Evolutionary conservation across 371 early-diverging fungal genomes (phyloP), one percentile per base, ranked within the genome.

Genomic region (Umbelopsis sp.): DNA sequence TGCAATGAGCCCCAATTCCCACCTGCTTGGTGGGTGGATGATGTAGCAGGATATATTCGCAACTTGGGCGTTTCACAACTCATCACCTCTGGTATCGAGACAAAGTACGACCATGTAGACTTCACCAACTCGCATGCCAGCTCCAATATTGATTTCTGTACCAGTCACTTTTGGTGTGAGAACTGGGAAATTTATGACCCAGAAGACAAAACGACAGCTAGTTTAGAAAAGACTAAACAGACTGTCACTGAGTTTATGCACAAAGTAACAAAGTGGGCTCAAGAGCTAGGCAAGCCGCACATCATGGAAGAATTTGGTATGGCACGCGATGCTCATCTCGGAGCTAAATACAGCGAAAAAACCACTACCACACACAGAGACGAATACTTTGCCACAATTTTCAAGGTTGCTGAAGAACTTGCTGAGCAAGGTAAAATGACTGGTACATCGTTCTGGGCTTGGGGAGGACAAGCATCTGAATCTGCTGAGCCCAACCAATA

Each of bases 291-390:
- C 24, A 79, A 79, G 65, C 80, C 80, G 0, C 22, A 83, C 10
- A 53, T 79, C 22, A 25, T 79, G 38, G 80, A 70, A 78, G 80
- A 79, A 63, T 79, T 67, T 63, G 80, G 80, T 63, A 65, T 73
- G 63, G 71, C 79, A n/a, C 64, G 77, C 25, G 80, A 80, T 44
- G 71, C 50, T 16, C 63, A 41, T 14, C 25, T 44, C 18, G 38
- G 67, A 25, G 46, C 63, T 38, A 73, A 70, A 29, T 76, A 77
- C 67, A 37, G 38, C 20, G 70, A 69, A 29, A 18, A 24, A 12
- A 72, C 79, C 6, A 25, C 80, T 0, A 65, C 66, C 10, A 67
- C 65, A 11, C 65, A 79, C 52, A 57, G 62, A 52, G 68, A 78
- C 48, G 66, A 69, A 67, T 79, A 75, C 52, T 79, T 74, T 41